A percentile compares a stretch with the other conserved stretches of the same genome.
Evolutionary conservation across 352 stramenopile genomes (phyloP).

Genomic region (Sclerospora graminicola): DNA sequence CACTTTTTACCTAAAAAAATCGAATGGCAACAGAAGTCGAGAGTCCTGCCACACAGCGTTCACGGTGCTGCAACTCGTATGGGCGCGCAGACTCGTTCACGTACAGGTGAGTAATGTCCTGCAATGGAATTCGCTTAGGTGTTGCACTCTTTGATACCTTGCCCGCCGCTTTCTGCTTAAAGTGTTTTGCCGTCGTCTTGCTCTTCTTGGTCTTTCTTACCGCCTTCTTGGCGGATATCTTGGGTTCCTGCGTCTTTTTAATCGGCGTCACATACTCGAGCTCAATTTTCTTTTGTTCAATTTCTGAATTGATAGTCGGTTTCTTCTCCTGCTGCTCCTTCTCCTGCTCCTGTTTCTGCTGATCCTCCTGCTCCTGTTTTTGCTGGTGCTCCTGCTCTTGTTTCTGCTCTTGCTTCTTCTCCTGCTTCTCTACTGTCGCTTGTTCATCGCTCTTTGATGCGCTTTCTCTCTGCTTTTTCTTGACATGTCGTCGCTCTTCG

Average conservation of each 20-base stretch:
- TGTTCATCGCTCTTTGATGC: not conserved
- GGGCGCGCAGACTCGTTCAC: constrained; percentile 23
- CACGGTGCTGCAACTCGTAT: constrained; percentile 8
- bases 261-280: constrained; percentile 8
- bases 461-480: constrained; percentile 7
- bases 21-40: constrained; percentile 38
- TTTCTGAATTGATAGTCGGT: not conserved
- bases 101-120: constrained; percentile 62
- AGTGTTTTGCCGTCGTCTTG: constrained; percentile 13
- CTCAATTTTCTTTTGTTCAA: not conserved
- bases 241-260: constrained; percentile 19
- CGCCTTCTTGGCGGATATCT: constrained; percentile 17
- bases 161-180: constrained; percentile 7
- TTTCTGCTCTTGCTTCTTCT: not conserved
- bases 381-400: no score
- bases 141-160: constrained; percentile 17
- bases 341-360: no score
- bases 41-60: constrained; percentile 15
- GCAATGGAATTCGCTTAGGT: constrained; percentile 34
- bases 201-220: constrained; percentile 13
- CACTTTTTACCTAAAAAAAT: constrained; percentile 27
- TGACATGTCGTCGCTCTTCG: no score
- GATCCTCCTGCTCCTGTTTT: no score
- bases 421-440: not conserved
- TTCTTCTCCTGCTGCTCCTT: no score